A percentile compares a stretch with the other conserved stretches of the same genome.
Conservation (phyloP, 331 rosid species). For the Phaseolus coccineus region DNA sequence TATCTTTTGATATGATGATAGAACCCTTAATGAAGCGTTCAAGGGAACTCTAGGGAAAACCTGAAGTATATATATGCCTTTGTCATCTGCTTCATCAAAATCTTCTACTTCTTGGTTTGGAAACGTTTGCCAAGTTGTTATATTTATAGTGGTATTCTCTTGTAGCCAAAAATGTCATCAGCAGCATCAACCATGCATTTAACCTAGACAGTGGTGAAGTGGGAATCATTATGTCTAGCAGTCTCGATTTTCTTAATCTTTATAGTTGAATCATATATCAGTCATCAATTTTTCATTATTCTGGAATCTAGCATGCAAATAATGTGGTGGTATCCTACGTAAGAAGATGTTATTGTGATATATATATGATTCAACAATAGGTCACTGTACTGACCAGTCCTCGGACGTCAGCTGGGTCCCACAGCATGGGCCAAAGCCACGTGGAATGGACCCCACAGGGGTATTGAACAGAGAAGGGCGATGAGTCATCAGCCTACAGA, state of each 20-base stretch:
- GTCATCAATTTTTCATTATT: neutral
- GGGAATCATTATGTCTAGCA: slow-evolving; percentile 31
- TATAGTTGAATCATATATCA: neutral
- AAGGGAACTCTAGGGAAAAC: slow-evolving; percentile 48
- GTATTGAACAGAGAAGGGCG: too few species aligned
- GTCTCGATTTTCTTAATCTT: neutral
- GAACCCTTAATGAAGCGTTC: slow-evolving; percentile 44
- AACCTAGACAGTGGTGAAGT: slow-evolving; percentile 36
- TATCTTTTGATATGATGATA: neutral
- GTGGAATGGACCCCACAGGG: too few species aligned
- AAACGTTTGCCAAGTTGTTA: neutral
- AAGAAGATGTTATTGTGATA: neutral
- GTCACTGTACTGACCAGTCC: too few species aligned
- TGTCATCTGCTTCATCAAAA: neutral
- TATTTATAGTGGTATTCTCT: slow-evolving; percentile 41
- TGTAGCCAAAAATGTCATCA: neutral
- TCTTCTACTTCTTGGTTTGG: slow-evolving; percentile 12
- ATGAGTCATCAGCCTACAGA: too few species aligned
- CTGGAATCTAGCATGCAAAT: slow-evolving; percentile 14
- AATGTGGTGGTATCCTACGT: slow-evolving; percentile 29
- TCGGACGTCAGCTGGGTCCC: too few species aligned
- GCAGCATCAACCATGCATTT: slow-evolving; percentile 13
- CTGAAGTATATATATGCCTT: slow-evolving; percentile 5
- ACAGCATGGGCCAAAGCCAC: too few species aligned
- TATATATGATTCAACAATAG: neutral